phyloP scores from a whole-genome alignment of 345 rosid genomes.

The Euclidium syriacum region DNA sequence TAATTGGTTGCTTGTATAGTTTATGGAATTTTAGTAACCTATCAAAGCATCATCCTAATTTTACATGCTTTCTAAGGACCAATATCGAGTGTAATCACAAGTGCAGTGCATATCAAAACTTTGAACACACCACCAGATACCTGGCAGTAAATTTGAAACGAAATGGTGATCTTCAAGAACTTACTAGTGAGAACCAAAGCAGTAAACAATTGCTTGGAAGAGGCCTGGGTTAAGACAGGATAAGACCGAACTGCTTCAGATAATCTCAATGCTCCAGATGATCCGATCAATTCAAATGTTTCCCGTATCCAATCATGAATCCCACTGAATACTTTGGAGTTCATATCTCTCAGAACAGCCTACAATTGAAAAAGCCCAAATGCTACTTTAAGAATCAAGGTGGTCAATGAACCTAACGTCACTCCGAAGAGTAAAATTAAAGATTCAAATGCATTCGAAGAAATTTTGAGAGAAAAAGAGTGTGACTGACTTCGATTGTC shows the following conservation, averaged over 20 bases:
- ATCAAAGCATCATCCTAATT: not conserved
- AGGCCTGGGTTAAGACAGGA: conserved; percentile 53
- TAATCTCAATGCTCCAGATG: conserved; percentile 35
- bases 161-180: conserved; percentile 25
- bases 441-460: not conserved
- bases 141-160: not conserved
- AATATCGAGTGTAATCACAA: not conserved
- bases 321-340: conserved; percentile 44
- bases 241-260: conserved; percentile 53
- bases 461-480: not conserved
- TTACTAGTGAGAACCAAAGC: conserved; percentile 83
- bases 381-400: not conserved
- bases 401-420: not conserved
- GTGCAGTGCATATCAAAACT: not conserved
- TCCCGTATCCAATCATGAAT: conserved; percentile 66
- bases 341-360: conserved; percentile 62
- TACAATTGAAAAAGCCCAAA: conserved; percentile 29
- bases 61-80: not conserved
- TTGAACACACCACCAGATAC: not conserved
- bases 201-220: conserved; percentile 60
- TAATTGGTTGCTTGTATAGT: not conserved
- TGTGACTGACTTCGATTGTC: conserved; percentile 43
- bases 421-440: not conserved
- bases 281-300: conserved; percentile 48
- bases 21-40: not conserved